Base-by-base conservation (phyloP, 345 rosid genomes). In the Populus pruinosa region DNA sequence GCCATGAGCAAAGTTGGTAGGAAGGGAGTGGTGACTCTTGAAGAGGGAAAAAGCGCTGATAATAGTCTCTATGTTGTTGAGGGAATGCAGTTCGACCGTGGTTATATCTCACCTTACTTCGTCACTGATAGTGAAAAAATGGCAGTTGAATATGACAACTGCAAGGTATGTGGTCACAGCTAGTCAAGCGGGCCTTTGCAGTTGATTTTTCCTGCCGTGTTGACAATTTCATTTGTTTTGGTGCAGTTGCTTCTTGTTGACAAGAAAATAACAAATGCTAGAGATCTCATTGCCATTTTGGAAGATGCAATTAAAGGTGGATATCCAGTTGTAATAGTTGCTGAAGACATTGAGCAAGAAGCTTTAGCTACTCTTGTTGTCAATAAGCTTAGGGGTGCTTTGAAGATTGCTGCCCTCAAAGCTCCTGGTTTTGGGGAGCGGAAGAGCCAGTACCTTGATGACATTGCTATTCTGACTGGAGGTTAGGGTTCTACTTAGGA, bases 21-120 rank as follows among this genome's bases (percentile, higher is more conserved):
- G 61, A 94, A 92, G 85, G 99, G 98, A 67, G 98, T 93, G 74
- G 95, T 96, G 61, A 96, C 98, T 25, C 95, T 96, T 69, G 99
- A 96, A 83, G 98, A 96, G 88, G 99, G 99, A 13, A 94, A 89
- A 87, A 94, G 99, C 71, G 97, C 99, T 0, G 99, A 96, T 44
- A 96, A 96, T 85, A 88, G 81, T 59, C 97, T 96, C 33, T 96
- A 96, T 83, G 98, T 94, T 27, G 99, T 96, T 44, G 99, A 96
- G 84, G 99, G 99, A 79, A 96, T 94, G 99, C 99, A 96, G 73
- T 96, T 96, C 81, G 99, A 96, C 36, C 97, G 98, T 11, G 99
- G 99, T 76, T 96, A 96, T 72, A 92, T 94, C 79, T 96, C 99
- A 36, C 99, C 99, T 23, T 96, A 94, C 87, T 96, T 96, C 67